Evolutionary conservation across 768 basidiomycete genomes (phyloP).

Genomic region (Tephrocybe sp.): DNA sequence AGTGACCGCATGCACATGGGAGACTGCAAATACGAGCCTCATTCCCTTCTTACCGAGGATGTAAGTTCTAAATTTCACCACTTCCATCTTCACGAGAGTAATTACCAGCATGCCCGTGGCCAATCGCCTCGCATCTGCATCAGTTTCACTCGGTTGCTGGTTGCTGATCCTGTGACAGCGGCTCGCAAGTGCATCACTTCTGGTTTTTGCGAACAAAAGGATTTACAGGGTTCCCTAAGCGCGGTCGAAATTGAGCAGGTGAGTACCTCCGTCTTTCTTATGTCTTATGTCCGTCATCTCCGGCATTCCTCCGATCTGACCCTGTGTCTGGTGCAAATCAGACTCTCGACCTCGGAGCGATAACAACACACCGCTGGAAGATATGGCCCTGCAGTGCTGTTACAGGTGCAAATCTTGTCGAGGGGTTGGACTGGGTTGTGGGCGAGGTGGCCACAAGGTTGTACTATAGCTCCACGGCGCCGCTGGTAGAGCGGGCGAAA

Average conservation of each 20-base stretch:
- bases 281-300: constrained; percentile 9
- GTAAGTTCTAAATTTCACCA: constrained; percentile 43
- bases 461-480: constrained; percentile 66
- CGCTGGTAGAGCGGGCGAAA: not conserved
- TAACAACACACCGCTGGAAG: constrained; percentile 87
- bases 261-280: constrained; percentile 23
- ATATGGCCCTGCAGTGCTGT: constrained; percentile 92
- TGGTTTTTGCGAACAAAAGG: constrained; percentile 98
- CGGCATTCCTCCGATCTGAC: not conserved
- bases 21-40: constrained; percentile 88
- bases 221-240: constrained; percentile 84
- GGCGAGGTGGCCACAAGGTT: constrained; percentile 82
- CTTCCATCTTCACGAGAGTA: not conserved
- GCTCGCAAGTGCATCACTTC: constrained; percentile 90
- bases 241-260: constrained; percentile 82
- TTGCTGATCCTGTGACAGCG: constrained; percentile 48
- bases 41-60: constrained; percentile 86
- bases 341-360: constrained; percentile 56
- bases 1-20: constrained; percentile 85
- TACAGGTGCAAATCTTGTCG: constrained; percentile 79
- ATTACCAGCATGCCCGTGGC: no score
- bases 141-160: not conserved
- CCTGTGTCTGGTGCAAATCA: constrained; percentile 1
- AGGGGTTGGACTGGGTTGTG: constrained; percentile 92
- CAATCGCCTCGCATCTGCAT: constrained; percentile 6